Evolutionary conservation across 495 filamentous ascomycete genomes (phyloP).

Genomic region (Neurospora hispaniola): DNA sequence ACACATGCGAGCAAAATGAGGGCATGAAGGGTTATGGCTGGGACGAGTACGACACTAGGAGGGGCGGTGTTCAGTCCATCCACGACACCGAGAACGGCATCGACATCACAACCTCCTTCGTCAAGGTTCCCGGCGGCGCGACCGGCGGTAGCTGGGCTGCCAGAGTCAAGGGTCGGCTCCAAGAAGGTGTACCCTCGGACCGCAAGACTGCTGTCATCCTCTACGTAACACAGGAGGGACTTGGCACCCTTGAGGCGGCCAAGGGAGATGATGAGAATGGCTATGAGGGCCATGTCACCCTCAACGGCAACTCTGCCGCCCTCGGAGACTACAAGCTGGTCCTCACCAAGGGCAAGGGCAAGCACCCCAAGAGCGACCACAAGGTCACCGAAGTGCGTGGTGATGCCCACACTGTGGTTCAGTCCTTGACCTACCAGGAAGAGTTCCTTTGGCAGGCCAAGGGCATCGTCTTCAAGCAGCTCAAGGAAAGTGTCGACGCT

Average conservation of each 20-base stretch:
- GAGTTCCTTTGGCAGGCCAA: slow-evolving; percentile 81
- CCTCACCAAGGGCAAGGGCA: slow-evolving; percentile 57
- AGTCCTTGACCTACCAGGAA: slow-evolving; percentile 55
- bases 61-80: slow-evolving; percentile 79
- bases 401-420: slow-evolving; percentile 66
- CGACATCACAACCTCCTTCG: slow-evolving; percentile 83
- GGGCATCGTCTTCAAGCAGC: slow-evolving; percentile 60
- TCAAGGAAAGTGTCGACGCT: slow-evolving; percentile 67
- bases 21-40: slow-evolving; percentile 94
- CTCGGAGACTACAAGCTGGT: slow-evolving; percentile 80
- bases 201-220: slow-evolving; percentile 72
- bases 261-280: slow-evolving; percentile 44
- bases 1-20: slow-evolving; percentile 93
- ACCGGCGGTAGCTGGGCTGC: slow-evolving; percentile 90
- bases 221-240: slow-evolving; percentile 69
- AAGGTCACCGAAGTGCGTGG: slow-evolving; percentile 51
- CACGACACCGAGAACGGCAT: slow-evolving; percentile 78
- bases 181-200: slow-evolving; percentile 48
- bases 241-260: slow-evolving; percentile 46
- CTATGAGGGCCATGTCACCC: slow-evolving; percentile 54
- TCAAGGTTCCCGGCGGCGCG: slow-evolving; percentile 82
- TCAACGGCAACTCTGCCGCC: slow-evolving; percentile 60
- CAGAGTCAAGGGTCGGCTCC: slow-evolving; percentile 71
- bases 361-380: slow-evolving; percentile 50
- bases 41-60: slow-evolving; percentile 88